phyloP scores from a whole-genome alignment of 2,329 filamentous ascomycete species.

The Lecanosticta acicola region DNA sequence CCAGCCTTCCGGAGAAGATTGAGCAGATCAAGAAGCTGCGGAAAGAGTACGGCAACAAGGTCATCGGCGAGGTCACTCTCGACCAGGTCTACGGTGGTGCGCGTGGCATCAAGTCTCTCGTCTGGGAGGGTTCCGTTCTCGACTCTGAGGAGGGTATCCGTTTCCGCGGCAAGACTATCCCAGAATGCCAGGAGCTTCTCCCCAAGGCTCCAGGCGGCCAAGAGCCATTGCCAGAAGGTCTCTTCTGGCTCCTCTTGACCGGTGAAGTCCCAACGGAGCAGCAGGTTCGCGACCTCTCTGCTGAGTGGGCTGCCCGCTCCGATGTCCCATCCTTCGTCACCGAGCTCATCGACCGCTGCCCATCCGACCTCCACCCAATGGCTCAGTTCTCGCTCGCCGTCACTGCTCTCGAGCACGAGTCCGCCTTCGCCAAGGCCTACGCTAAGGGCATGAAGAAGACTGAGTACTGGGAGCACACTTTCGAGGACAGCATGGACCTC shows the following conservation, averaged over 20 bases:
- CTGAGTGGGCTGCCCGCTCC: conserved; percentile 97
- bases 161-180: conserved; percentile 98
- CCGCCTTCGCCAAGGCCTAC: conserved; percentile 95
- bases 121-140: conserved; percentile 98
- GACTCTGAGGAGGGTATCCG: conserved; percentile 98
- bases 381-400: conserved; percentile 98
- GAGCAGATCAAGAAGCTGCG: conserved; percentile 98
- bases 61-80: conserved; percentile 94
- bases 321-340: conserved; percentile 96
- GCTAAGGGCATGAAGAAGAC: conserved; percentile 99
- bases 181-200: conserved; percentile 95
- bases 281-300: conserved; percentile 96
- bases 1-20: conserved; percentile 90
- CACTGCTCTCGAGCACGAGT: conserved; percentile 96
- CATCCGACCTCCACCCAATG: conserved; percentile 98
- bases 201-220: conserved; percentile 95
- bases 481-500: conserved; percentile 99
- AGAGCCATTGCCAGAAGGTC: conserved; percentile 95
- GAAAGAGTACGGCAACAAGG: conserved; percentile 95
- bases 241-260: conserved; percentile 99
- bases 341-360: conserved; percentile 99
- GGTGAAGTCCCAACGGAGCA: conserved; percentile 96
- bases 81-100: conserved; percentile 99
- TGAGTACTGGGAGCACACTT: conserved; percentile 99
- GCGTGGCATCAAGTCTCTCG: conserved; percentile 95